Base-by-base conservation (phyloP, 768 basidiomycete species). In the Termitomyces heimii region DNA sequence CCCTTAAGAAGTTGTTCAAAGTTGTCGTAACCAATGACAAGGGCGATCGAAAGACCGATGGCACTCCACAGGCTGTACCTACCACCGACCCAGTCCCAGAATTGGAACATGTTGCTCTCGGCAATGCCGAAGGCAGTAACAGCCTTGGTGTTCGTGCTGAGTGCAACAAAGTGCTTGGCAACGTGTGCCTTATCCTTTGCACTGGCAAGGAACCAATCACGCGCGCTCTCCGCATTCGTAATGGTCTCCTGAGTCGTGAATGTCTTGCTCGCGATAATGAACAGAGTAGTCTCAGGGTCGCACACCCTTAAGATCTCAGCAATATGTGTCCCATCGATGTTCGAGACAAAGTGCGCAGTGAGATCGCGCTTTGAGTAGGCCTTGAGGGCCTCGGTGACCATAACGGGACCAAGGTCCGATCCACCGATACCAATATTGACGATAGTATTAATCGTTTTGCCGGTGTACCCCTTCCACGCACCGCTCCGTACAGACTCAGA, bases 1-100 rank as follows among this genome's bases (percentile, higher is more conserved):
- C 96, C 97, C 65, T 83, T 80, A 61, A 98, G 81, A 57, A 98
- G 77, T 68, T 89, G 75, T 70, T 91, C 88, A 70, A 98, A 98
- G 79, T 95, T 91, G 37, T 97, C 90, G 69, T 85, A 97, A 3
- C 97, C 97, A 65, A 98, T 90, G 46, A 86, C 88, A 51, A 98
- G 77, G 39, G 92, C 90, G 73, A 99, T 98, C 45, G 92, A 91
- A 58, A 98, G 80, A 58, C 97, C 97, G 64, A 99, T 98, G 31
- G 97, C 96, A 60, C 92, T 94, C 96, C 97, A 98, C 62, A 99
- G 80, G 65, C 90, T 94, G 82, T 99, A 99, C 61, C 96, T 85
- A 28, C 97, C 97, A 60, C 97, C 97, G 61, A 99, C 97, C 97
- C 97, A 99, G 74, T 98, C 97, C 96, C 96, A 99, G 84, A 99